A percentile compares a stretch with the other conserved stretches of the same genome.
phyloP scores from a whole-genome alignment of 139 green algal species.

The Diplosphaera chodatii region DNA sequence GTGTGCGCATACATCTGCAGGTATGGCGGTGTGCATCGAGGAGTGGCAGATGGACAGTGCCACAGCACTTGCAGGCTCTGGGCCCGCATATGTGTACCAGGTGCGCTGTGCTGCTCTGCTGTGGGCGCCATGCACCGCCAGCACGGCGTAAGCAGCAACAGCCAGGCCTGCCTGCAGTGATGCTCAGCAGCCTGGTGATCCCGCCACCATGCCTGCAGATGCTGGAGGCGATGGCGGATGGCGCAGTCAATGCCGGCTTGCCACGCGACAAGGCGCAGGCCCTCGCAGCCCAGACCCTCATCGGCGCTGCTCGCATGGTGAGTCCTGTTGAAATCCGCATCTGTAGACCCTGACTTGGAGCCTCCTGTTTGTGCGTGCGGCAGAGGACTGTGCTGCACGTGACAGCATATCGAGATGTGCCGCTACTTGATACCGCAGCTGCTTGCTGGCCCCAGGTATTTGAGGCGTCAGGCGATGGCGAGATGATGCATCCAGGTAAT shows the following conservation, averaged over 20 bases:
- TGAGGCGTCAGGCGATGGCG: constrained; percentile 23
- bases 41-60: constrained; percentile 87
- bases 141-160: too few species aligned
- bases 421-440: not conserved
- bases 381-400: too few species aligned
- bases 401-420: too few species aligned
- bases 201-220: too few species aligned
- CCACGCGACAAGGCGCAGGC: constrained; percentile 59
- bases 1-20: too few species aligned
- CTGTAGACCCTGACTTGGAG: too few species aligned
- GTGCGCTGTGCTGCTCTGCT: too few species aligned
- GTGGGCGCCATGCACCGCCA: too few species aligned
- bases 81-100: constrained; percentile 90
- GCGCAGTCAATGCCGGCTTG: constrained; percentile 63
- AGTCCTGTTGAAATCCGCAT: not conserved
- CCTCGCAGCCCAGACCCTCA: constrained; percentile 70
- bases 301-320: constrained; percentile 52
- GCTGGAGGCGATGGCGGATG: constrained; percentile 75
- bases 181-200: too few species aligned
- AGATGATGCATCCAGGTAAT: constrained; percentile 58
- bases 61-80: constrained; percentile 82
- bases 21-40: constrained; percentile 36
- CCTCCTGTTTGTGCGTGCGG: too few species aligned
- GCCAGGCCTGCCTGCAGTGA: too few species aligned
- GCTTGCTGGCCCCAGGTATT: constrained; percentile 20